Evolutionary conservation across 2,329 filamentous ascomycete species (phyloP).

Genomic region (Fusarium tuaranense): DNA sequence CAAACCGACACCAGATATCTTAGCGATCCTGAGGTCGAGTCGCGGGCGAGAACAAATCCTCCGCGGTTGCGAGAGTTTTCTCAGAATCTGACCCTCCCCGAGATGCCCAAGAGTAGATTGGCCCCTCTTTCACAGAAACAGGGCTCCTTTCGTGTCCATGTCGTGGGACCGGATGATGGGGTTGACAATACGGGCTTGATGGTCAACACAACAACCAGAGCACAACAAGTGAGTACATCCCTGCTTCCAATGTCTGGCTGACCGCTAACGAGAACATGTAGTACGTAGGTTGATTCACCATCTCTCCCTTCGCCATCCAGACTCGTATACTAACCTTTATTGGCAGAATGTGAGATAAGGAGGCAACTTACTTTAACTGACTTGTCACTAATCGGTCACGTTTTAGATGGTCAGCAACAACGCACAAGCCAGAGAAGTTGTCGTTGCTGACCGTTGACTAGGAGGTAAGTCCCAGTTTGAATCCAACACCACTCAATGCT

Average conservation of each 20-base stretch:
- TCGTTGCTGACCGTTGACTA: background rate
- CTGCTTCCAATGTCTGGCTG: fast-evolving
- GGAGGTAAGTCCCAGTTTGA: background rate
- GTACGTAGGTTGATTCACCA: background rate
- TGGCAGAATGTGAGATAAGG: background rate
- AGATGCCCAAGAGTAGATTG: too few relatives aligned
- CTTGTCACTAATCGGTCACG: background rate
- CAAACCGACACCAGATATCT: background rate
- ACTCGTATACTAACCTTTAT: background rate
- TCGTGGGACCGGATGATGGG: background rate
- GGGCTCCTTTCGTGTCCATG: background rate
- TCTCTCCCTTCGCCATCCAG: background rate
- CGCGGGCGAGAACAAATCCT: background rate
- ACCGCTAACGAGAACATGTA: background rate
- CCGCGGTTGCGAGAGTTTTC: background rate
- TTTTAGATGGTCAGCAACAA: conserved; percentile 1
- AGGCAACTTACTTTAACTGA: background rate
- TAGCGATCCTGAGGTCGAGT: background rate
- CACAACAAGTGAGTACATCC: background rate
- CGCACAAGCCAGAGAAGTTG: background rate
- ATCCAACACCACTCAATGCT: background rate
- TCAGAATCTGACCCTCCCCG: background rate
- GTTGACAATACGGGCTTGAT: too few relatives aligned
- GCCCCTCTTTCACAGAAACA: background rate
- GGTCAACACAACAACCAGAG: background rate